Base-by-base conservation (phyloP, 2,329 filamentous ascomycete species). In the Septoria linicola region DNA sequence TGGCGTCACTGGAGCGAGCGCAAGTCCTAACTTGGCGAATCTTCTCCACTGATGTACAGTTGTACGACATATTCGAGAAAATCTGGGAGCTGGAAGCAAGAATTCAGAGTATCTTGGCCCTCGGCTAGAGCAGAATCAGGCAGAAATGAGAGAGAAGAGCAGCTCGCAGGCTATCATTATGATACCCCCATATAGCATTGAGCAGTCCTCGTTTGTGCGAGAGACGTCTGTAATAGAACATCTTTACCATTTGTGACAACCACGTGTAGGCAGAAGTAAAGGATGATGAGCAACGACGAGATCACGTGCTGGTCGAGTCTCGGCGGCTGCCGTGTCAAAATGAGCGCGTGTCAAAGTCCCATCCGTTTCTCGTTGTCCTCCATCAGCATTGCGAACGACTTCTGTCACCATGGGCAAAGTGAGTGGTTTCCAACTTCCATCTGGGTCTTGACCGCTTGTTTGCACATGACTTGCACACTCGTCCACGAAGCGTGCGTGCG, bases 21-120 rank as follows among this genome's bases (percentile, higher is more conserved):
- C 74, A 10, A 76, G 73, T 54, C 75, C 75, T 11, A 76, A 70
- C 51, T 63, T 77, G 61, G 68, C 70, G 48, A 76, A 77, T 59
- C 58, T 77, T 52, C 61, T 77, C 55, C 71, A 74, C 63, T 76
- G 35, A 40, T 30, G 17, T 47, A 16, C 14, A 20, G 36, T 5
- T 7, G 17, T 7, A 39, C 8, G 11, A 21, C 17, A 11, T 11
- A 39, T 13, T 4, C 10, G 17, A 17, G n/a, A 39, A 8, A 30
- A 31, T 23, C 13, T 27, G 39, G 21, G 5, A 16, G 10, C 13
- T 27, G 39, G 21, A 3, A 16, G 10, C 20, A 21, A 21, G 7
- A 20, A 8, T 21, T 30, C 39, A 41, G n/a, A 7, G 27, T 14
- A 3, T 14, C 21, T 35, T 35, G 32, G 32, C 13, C 32, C n/a